These are phyloP conservation scores for Apiotrichum siamense DNA, from an alignment of 1,284 basidiomycete species.

Conservation along the genomic window DNA sequence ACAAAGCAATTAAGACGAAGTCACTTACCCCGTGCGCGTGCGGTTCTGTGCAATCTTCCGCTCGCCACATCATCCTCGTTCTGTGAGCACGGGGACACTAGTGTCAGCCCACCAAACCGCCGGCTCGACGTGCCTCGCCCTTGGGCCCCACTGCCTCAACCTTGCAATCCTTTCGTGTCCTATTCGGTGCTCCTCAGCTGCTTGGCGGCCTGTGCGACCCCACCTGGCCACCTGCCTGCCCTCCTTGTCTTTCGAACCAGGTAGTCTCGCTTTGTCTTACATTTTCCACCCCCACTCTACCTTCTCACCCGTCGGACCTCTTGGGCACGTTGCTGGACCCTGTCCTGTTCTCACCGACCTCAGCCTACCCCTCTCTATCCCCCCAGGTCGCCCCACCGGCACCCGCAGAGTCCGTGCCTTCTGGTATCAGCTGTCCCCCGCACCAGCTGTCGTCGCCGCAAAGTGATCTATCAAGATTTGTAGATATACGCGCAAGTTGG, in stretches of 20 bases:
- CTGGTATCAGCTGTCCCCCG: not conserved
- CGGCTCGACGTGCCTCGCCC: not conserved
- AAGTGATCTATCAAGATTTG: not conserved
- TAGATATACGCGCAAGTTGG: too few relatives aligned
- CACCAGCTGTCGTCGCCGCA: too few relatives aligned
- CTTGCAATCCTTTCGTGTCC: not conserved
- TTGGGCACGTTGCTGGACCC: not conserved
- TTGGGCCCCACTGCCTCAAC: not conserved
- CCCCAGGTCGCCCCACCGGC: not conserved
- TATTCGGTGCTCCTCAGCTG: not conserved
- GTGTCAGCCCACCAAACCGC: not conserved
- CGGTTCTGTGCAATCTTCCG: not conserved
- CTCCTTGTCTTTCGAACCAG: too few relatives aligned
- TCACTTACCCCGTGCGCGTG: too few relatives aligned
- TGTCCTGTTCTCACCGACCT: not conserved
- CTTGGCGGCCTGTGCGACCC: not conserved
- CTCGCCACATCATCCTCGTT: not conserved
- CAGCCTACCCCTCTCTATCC: not conserved
- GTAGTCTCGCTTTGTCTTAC: not conserved
- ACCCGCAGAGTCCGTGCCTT: not conserved
- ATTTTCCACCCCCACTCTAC: not conserved
- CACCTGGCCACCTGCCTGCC: too few relatives aligned
- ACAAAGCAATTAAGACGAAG: too few relatives aligned
- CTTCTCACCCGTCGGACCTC: not conserved
- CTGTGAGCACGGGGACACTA: not conserved